phyloP scores from a whole-genome alignment of 495 filamentous ascomycete genomes.

The Cladorrhinum samala region DNA sequence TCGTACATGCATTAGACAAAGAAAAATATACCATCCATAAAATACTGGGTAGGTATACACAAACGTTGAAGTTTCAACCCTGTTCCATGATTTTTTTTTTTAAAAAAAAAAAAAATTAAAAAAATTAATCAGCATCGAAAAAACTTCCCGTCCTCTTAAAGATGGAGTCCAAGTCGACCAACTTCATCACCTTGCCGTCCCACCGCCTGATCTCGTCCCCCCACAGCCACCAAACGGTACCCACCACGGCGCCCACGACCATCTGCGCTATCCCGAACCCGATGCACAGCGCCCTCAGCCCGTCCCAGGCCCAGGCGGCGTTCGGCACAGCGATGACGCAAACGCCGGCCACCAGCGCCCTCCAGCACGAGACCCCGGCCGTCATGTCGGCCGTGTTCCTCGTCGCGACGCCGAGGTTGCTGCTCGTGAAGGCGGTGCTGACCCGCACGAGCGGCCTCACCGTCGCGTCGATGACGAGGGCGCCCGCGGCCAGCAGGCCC shows the following conservation, averaged over 20 bases:
- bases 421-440: slow-evolving; percentile 38
- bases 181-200: slow-evolving; percentile 38
- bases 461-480: slow-evolving; percentile 28
- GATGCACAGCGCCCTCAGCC: slow-evolving; percentile 27
- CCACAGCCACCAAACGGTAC: slow-evolving; percentile 32
- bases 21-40: too few relatives aligned
- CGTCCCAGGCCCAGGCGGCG: slow-evolving; percentile 27
- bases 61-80: too few relatives aligned
- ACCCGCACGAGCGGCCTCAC: slow-evolving; percentile 30
- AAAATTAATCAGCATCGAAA: slow-evolving; percentile 42
- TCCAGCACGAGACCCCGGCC: slow-evolving; percentile 28
- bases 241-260: slow-evolving; percentile 21
- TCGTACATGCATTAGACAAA: too few relatives aligned
- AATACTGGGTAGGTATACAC: too few relatives aligned
- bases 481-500: slow-evolving; percentile 35
- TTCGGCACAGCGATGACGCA: slow-evolving; percentile 37
- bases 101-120: too few relatives aligned
- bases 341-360: slow-evolving; percentile 29
- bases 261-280: slow-evolving; percentile 32
- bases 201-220: slow-evolving; percentile 30
- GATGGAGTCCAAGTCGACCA: slow-evolving; percentile 35
- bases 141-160: slow-evolving; percentile 36
- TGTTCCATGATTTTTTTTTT: too few relatives aligned
- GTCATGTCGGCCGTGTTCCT: slow-evolving; percentile 40
- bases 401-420: slow-evolving; percentile 33